These are phyloP conservation scores for Lophium mytilinum DNA, from an alignment of 495 filamentous ascomycete species.

Conservation along the genomic window DNA sequence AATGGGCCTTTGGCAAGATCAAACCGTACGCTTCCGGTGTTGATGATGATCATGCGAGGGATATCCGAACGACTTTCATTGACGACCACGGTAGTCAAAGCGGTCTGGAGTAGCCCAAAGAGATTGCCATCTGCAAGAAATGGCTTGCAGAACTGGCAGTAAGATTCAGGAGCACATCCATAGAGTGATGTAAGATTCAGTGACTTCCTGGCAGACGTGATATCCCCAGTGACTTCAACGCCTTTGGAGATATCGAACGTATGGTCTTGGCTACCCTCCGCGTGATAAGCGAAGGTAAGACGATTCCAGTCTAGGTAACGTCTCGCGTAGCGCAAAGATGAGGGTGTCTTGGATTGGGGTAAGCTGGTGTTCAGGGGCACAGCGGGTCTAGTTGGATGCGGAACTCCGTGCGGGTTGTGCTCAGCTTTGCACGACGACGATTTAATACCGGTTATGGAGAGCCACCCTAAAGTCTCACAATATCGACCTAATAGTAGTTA, in stretches of 20 bases:
- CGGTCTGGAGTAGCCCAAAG: slow-evolving; percentile 29
- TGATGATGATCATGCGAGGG: slow-evolving; percentile 34
- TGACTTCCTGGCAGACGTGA: slow-evolving; percentile 24
- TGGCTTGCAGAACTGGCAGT: slow-evolving; percentile 35
- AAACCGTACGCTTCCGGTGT: slow-evolving; percentile 35
- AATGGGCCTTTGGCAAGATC: slow-evolving; percentile 38
- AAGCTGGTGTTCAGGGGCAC: slow-evolving; percentile 22
- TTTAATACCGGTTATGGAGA: slow-evolving; percentile 36
- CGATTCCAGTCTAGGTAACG: slow-evolving; percentile 36
- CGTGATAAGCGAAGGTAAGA: slow-evolving; percentile 36
- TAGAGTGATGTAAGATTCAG: slow-evolving; percentile 33
- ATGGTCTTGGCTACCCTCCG: slow-evolving; percentile 29
- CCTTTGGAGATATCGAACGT: slow-evolving; percentile 29
- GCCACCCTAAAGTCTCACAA: slow-evolving; percentile 40
- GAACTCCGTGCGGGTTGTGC: slow-evolving; percentile 35
- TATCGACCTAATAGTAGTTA: slow-evolving; percentile 27
- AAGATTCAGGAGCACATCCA: slow-evolving; percentile 37
- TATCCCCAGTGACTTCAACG: slow-evolving; percentile 19
- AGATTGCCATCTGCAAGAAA: slow-evolving; percentile 31
- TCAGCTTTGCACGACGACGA: slow-evolving; percentile 25
- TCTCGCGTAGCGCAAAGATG: slow-evolving; percentile 21
- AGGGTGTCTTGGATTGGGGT: slow-evolving; percentile 16
- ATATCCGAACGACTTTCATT: slow-evolving; percentile 26
- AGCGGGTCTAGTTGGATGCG: slow-evolving; percentile 40
- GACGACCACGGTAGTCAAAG: slow-evolving; percentile 29